phyloP scores from a whole-genome alignment of 306 rosid genomes.

The Cotoneaster glaucophyllus region DNA sequence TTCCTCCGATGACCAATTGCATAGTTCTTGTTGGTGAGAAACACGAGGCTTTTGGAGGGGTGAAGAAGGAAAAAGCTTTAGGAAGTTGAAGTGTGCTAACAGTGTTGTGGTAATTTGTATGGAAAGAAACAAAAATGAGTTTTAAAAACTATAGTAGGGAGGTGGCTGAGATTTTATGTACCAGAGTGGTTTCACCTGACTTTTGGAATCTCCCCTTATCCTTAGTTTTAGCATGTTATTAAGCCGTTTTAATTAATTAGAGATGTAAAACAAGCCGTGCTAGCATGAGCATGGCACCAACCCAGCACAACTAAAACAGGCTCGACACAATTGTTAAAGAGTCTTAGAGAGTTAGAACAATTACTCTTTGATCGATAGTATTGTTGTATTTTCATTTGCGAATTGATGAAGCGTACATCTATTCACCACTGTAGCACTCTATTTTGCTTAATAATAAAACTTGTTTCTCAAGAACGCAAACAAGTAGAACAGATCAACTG shows the following conservation, averaged over 20 bases:
- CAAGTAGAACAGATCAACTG: background rate
- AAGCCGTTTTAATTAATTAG: background rate
- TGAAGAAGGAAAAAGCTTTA: background rate
- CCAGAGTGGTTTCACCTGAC: background rate
- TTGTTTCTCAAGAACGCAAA: background rate
- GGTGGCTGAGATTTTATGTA: background rate
- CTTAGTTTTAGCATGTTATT: background rate
- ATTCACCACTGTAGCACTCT: background rate
- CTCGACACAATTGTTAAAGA: background rate
- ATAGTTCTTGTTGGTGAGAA: background rate
- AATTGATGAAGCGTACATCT: background rate
- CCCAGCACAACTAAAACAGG: background rate
- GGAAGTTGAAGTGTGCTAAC: background rate
- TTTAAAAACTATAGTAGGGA: background rate
- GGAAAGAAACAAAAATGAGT: background rate
- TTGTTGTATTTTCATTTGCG: background rate
- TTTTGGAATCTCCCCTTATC: background rate
- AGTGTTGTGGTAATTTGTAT: background rate
- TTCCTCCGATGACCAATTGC: background rate
- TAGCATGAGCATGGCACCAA: background rate
- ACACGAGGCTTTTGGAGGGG: background rate
- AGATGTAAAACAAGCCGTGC: background rate
- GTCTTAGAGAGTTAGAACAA: background rate
- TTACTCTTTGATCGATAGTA: background rate
- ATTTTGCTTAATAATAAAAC: background rate